A percentile compares a stretch with the other conserved stretches of the same genome.
Evolutionary conservation across 805 yeast genomes (phyloP).

Genomic region (Clavispora vitiphila): DNA sequence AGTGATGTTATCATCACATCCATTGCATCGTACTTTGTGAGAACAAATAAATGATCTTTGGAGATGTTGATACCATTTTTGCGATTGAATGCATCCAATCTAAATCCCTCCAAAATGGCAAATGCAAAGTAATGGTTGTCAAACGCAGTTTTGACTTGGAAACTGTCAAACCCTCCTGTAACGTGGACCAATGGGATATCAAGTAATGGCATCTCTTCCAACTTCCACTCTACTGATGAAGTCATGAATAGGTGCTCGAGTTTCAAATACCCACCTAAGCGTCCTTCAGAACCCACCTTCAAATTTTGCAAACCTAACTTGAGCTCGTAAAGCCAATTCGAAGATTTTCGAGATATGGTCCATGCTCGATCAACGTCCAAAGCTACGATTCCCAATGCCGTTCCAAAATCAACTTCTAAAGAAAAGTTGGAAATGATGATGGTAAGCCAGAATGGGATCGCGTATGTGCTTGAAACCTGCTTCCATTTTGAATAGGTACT

Average conservation of each 20-base stretch:
- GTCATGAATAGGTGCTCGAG: conserved; percentile 48
- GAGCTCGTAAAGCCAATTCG: conserved; percentile 68
- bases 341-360: conserved; percentile 62
- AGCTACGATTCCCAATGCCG: conserved; percentile 66
- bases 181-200: conserved; percentile 66
- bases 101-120: conserved; percentile 43
- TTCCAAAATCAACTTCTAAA: conserved; percentile 72
- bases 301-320: conserved; percentile 54
- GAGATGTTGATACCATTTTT: conserved; percentile 43
- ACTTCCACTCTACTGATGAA: conserved; percentile 70
- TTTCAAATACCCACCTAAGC: conserved; percentile 68
- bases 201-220: conserved; percentile 32
- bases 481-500: conserved; percentile 33
- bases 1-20: conserved; percentile 73
- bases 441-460: conserved; percentile 72
- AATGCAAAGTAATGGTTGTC: conserved; percentile 85
- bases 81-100: conserved; percentile 64
- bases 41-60: conserved; percentile 59
- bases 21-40: conserved; percentile 45
- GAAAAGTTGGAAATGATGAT: conserved; percentile 48
- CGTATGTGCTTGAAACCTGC: conserved; percentile 55
- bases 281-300: conserved; percentile 58
- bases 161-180: conserved; percentile 48
- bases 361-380: conserved; percentile 56
- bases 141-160: conserved; percentile 62